Base-by-base conservation (phyloP, 345 rosid species). In the Anastatica hierochuntica region DNA sequence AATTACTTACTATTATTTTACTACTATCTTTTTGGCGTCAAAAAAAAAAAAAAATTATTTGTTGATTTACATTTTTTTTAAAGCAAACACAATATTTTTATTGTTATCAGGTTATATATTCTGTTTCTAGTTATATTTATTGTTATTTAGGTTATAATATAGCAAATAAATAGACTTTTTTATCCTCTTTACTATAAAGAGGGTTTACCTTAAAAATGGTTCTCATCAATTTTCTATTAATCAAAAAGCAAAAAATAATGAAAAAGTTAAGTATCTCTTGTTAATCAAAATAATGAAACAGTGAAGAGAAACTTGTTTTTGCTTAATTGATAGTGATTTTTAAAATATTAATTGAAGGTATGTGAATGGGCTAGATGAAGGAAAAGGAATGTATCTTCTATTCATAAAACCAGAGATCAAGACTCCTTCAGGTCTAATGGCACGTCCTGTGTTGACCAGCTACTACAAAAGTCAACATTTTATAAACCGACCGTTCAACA, bases 361-460 rank as follows among this genome's bases (percentile, higher is more conserved):
- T 49, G 81, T 90, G 26, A 69, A 66, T 41, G 97, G 94, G 12
- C 69, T 90, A 72, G 97, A 86, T 71, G 73, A 86, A 63, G 97
- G 97, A 42, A 90, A 86, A 79, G 96, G 68, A 60, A 86, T 90
- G 97, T 86, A 86, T 49, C 80, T 90, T 26, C 49, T 86, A 55
- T 86, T 90, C 53, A 71, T 82, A 49, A 90, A 84, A 72, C 90
- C 96, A 17, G 97, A 90, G 77, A 76, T 76, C 49, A 73, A 70
- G 49, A 86, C 96, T 14, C 96, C 84, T 2, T 80, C 94, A 6
- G 88, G 94, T 36, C 62, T 90, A 37, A 80, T 69, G 96, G 97
- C 96, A 0, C 84, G 96, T 62, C 97, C 97, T 23, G 97, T 86
- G 45, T 66, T 90, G 43, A 90, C 97, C 14, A 90, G 96, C 71